Conservation (phyloP, 176 grass and related monocot genomes). For the Phoenix roebelenii region DNA sequence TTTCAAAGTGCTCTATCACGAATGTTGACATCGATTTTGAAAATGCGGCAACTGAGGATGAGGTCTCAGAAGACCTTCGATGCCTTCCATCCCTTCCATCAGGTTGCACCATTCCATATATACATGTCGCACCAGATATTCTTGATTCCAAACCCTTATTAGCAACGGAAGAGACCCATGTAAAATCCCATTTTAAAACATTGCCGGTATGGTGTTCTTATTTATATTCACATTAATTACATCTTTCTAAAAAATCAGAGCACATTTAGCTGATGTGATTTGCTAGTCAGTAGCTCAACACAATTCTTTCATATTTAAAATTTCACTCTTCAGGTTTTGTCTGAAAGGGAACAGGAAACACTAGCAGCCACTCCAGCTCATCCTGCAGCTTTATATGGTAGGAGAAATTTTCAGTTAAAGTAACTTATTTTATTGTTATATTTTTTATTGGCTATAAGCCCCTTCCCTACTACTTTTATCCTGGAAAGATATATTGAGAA, state of each 20-base stretch:
- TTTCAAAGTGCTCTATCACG: conserved; percentile 40
- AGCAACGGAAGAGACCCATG: conserved; percentile 19
- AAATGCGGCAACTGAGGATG: conserved; percentile 27
- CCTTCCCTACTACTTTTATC: too few relatives aligned
- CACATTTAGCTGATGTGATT: too few relatives aligned
- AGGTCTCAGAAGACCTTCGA: conserved; percentile 24
- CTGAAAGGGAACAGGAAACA: conserved; percentile 48
- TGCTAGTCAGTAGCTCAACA: background rate
- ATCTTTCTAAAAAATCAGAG: background rate
- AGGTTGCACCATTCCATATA: conserved; percentile 36
- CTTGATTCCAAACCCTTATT: conserved; percentile 33
- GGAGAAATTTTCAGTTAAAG: background rate
- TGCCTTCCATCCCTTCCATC: conserved; percentile 24
- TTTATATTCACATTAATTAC: background rate
- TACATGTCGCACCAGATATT: conserved; percentile 46
- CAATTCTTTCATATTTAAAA: background rate
- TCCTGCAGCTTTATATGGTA: conserved; percentile 72
- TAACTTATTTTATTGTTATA: background rate
- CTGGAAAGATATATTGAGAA: too few relatives aligned
- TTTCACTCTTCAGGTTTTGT: conserved; percentile 44
- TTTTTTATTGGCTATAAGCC: too few relatives aligned
- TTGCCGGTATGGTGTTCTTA: conserved; percentile 41
- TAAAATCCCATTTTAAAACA: conserved; percentile 33
- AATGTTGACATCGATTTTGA: conserved; percentile 47
- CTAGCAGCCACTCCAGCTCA: conserved; percentile 75